These are phyloP conservation scores for Tritrichomonas musculus DNA, from an alignment of 208 protist species.

Conservation along the genomic window DNA sequence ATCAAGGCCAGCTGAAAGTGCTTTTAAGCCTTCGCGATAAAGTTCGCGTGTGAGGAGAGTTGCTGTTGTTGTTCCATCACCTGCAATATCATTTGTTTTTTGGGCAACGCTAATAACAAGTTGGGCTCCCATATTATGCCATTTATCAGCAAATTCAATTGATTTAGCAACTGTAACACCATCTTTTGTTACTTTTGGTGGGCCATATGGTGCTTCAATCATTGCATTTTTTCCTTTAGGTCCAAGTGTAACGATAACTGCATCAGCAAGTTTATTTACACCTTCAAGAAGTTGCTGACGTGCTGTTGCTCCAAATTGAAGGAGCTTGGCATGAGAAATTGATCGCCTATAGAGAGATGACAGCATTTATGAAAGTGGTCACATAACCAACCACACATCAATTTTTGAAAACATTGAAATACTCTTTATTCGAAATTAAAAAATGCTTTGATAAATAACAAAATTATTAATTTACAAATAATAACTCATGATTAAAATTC, in stretches of 20 bases:
- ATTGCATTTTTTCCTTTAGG: constrained; percentile 75
- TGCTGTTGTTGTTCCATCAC: constrained; percentile 77
- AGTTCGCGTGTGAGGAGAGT: no score
- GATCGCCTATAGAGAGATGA: not conserved
- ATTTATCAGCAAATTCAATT: constrained; percentile 94
- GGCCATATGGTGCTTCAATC: constrained; percentile 90
- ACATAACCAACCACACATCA: no score
- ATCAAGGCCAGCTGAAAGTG: constrained; percentile 92
- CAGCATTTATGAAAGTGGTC: no score
- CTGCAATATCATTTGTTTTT: constrained; percentile 58
- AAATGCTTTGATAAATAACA: no score
- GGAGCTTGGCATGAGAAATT: not conserved
- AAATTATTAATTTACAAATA: no score
- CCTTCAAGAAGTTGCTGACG: constrained; percentile 6
- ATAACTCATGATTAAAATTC: no score
- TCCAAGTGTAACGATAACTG: constrained; percentile 66
- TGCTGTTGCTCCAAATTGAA: not conserved
- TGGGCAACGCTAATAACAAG: constrained; percentile 70
- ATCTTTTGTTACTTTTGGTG: constrained; percentile 99
- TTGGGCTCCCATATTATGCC: constrained; percentile 90
- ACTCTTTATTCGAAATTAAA: no score
- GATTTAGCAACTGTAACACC: constrained; percentile 98
- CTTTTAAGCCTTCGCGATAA: constrained; percentile 90
- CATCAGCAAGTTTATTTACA: constrained; percentile 24
- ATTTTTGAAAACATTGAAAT: no score